Evolutionary conservation across 139 green algal genomes (phyloP), one percentile per base, ranked within the genome.

Genomic region (Ulvella scutata): DNA sequence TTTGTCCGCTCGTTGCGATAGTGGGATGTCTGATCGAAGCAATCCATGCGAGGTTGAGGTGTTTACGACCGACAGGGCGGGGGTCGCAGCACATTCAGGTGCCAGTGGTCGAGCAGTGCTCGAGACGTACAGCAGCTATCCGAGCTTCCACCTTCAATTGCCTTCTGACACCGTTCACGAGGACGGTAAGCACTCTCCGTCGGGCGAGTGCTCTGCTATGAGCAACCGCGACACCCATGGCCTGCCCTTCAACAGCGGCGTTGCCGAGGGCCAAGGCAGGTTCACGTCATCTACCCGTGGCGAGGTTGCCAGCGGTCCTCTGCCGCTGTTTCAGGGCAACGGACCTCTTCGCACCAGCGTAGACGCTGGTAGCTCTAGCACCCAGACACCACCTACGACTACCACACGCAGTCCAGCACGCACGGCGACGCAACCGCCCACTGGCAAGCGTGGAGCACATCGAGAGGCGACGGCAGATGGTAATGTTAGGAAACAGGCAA

Each of bases 381-480:
- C 51, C n/a, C 51, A 67, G 51, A 67, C 51, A 67, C 51, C 51
- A 67, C n/a, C 51, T 26, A 67, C 51, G n/a, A 67, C 51, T 10
- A 36, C 51, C 51, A 67, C 51, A n/a, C 51, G 51, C n/a, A 67
- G n/a, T 36, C 51, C 51, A n/a, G 17, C 51, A 67, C 51, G 51
- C 20, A 26, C 51, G 6, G 51, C 51, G 20, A 67, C n/a, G 51
- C n/a, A 67, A 67, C 4, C 51, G 17, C 7, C n/a, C 10, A 26
- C 9, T 26, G 33, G 51, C 51, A 67, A 67, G 33, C 51, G 51
- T 31, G 33, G 31, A 31, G 31, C 51, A 36, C n/a, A 67, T 13
- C 51, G 51, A 6, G 51, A 67, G 33, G 51, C 51, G 31, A 26
- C 51, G 51, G 33, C 31, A 67, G 51, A 67, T 26, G 2, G n/a